Evolutionary conservation across 352 stramenopile species (phyloP), one percentile per base, ranked within the genome.

Genomic region (Pythium sukuiense): DNA sequence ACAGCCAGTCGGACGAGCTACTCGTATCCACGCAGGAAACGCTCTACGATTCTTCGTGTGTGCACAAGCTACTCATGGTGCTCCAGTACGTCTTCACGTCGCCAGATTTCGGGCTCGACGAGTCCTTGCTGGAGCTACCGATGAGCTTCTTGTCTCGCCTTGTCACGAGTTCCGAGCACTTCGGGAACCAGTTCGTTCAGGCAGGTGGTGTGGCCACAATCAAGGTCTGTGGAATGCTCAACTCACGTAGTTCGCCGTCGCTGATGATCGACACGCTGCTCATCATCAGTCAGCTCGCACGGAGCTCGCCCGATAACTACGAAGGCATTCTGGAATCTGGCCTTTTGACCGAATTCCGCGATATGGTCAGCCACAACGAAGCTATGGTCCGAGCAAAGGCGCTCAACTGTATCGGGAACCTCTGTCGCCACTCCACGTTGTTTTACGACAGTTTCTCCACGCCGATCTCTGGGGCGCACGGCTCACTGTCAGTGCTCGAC

Each of bases 391-490:
- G 92, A 6, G 82, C 90, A 11, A 97, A 97, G 67, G 72, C 80
- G 1, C 89, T 96, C 55, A 97, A 98, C 60, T 95, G 95, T 55
- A 79, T 98, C 39, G 94, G 94, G 8, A 98, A 98, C 50, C 77
- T 98, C 16, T 98, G 92, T 56, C 82, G 89, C 12, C 90, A 98
- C 71, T 97, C 88, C n/a, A 87, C 80, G 6, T 65, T 83, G 16
- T 98, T 98, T 58, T 98, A 98, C 59, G 67, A 73, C 3, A 75
- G 83, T 12, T 83, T 98, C 11, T 63, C 70, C 26, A 57, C 52
- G 30, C 55, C 59, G 4, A 64, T 73, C 26, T 29, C 43, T 6
- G 58, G 63, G 12, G 24, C 24, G 0, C 27, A 57, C 49, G 46
- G 55, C 2, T 60, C 70, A 4, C 45, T 64, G 12, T 85, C 77